Evolutionary conservation across 2,329 filamentous ascomycete genomes (phyloP).

Genomic region (Davidsoniella eucalypti): DNA sequence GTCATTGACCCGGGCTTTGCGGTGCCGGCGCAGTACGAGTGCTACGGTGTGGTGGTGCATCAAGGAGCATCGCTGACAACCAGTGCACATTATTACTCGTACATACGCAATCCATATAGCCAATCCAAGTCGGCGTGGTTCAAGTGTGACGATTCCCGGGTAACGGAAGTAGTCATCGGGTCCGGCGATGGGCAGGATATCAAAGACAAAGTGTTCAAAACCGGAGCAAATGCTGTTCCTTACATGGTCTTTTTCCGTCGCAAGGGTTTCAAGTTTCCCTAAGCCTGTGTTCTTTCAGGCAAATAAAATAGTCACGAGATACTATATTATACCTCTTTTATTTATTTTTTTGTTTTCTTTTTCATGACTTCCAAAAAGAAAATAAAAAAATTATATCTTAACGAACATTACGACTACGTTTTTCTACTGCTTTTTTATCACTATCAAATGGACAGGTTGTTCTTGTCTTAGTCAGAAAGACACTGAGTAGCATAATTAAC

Average conservation of each 20-base stretch:
- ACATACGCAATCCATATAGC: conserved; percentile 36
- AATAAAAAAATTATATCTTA: too few relatives aligned
- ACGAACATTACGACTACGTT: too few relatives aligned
- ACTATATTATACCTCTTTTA: neutral
- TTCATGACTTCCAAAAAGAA: neutral
- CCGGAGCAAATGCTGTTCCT: conserved; percentile 23
- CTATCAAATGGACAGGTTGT: too few relatives aligned
- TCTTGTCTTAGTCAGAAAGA: too few relatives aligned
- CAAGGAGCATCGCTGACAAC: conserved; percentile 47
- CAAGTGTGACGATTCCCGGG: conserved; percentile 29
- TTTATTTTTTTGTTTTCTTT: conserved; percentile 1
- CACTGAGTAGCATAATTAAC: too few relatives aligned
- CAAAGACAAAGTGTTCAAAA: conserved; percentile 24
- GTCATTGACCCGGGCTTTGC: conserved; percentile 26
- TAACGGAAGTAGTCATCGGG: conserved; percentile 27
- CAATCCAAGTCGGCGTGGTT: conserved; percentile 27
- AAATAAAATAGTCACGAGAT: neutral
- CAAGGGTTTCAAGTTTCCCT: conserved; percentile 17
- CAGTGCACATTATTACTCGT: conserved; percentile 61
- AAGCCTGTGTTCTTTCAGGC: too few relatives aligned
- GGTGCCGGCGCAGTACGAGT: conserved; percentile 59
- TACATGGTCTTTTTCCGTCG: conserved; percentile 31
- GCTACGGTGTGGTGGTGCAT: conserved; percentile 73
- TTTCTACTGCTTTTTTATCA: too few relatives aligned
- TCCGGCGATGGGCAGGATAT: conserved; percentile 21